Conservation (phyloP, 345 rosid genomes). For the Cardamine chenopodiifolia region DNA sequence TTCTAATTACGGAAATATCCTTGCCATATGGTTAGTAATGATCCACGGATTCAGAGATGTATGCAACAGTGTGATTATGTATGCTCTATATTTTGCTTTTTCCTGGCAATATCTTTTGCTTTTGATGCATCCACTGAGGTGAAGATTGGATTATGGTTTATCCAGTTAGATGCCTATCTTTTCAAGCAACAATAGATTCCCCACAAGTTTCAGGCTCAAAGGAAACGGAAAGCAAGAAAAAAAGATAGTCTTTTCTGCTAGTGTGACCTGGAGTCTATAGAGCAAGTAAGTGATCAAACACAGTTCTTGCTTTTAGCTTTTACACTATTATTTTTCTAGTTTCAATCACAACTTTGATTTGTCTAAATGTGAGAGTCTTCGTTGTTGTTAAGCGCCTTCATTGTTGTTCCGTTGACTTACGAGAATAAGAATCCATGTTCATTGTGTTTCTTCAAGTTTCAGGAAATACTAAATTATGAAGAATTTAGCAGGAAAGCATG, state of each 20-base stretch:
- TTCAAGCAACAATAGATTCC: slow-evolving; percentile 42
- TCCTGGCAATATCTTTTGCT: slow-evolving; percentile 36
- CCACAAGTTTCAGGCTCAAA: slow-evolving; percentile 41
- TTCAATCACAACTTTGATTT: neutral
- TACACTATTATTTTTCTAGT: slow-evolving; percentile 20
- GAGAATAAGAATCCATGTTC: no score
- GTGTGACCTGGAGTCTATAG: slow-evolving; percentile 39
- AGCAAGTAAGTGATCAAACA: slow-evolving; percentile 27
- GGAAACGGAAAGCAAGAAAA: slow-evolving; percentile 34
- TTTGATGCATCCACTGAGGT: slow-evolving; percentile 39
- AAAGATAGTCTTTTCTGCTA: slow-evolving; percentile 19
- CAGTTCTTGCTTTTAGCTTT: slow-evolving; percentile 33
- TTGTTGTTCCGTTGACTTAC: slow-evolving; percentile 25
- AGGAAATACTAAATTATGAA: neutral
- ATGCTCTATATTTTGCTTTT: slow-evolving; percentile 7
- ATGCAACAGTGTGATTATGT: slow-evolving; percentile 26
- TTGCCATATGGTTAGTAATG: slow-evolving; percentile 28
- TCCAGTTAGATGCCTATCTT: slow-evolving; percentile 45
- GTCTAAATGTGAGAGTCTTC: slow-evolving; percentile 16
- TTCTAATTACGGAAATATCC: slow-evolving; percentile 31
- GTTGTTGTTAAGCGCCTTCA: slow-evolving; percentile 12
- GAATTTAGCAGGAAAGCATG: slow-evolving; percentile 12
- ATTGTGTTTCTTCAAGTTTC: neutral
- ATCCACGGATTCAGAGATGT: slow-evolving; percentile 30
- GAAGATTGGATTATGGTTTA: slow-evolving; percentile 38